Percentiles rank a stretch among this genome's conserved stretches.
phyloP scores from a whole-genome alignment of 73 alveolate species.

The Blepharisma stoltei region DNA sequence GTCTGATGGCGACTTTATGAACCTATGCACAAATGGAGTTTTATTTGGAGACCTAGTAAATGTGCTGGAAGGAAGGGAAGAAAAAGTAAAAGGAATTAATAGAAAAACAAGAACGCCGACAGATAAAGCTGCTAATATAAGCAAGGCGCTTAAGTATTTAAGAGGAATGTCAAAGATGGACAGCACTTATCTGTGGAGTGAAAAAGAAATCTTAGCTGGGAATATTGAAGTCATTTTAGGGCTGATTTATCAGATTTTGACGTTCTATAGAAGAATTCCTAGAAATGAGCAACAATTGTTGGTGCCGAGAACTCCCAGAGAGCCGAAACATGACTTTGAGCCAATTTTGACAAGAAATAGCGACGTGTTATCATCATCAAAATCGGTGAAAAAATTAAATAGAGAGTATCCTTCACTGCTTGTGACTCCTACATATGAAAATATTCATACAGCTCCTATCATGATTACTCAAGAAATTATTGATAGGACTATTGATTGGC shows the following conservation, averaged over 20 bases:
- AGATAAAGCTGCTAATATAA: conserved; percentile 39
- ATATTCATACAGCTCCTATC: neutral
- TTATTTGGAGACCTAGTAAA: conserved; percentile 51
- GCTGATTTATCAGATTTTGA: conserved; percentile 56
- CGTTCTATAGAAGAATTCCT: neutral
- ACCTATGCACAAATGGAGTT: conserved; percentile 57
- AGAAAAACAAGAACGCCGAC: conserved; percentile 60
- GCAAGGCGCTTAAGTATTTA: conserved; percentile 47
- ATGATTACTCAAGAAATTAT: neutral
- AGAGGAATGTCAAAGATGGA: conserved; percentile 53
- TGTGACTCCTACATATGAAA: neutral
- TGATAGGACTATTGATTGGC: conserved; percentile 15
- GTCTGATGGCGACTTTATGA: neutral
- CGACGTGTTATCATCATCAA: too few relatives aligned
- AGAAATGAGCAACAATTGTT: too few relatives aligned
- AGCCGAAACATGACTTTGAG: too few relatives aligned
- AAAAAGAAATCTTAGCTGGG: conserved; percentile 54
- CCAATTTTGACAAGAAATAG: too few relatives aligned
- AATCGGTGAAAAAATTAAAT: too few relatives aligned
- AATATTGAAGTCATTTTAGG: conserved; percentile 63
- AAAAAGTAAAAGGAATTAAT: conserved; percentile 58
- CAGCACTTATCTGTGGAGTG: conserved; percentile 59
- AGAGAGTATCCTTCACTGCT: too few relatives aligned
- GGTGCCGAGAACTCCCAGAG: too few relatives aligned
- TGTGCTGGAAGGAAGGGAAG: conserved; percentile 39